Base-by-base conservation (phyloP, 306 rosid species). In the Citrullus amarus region DNA sequence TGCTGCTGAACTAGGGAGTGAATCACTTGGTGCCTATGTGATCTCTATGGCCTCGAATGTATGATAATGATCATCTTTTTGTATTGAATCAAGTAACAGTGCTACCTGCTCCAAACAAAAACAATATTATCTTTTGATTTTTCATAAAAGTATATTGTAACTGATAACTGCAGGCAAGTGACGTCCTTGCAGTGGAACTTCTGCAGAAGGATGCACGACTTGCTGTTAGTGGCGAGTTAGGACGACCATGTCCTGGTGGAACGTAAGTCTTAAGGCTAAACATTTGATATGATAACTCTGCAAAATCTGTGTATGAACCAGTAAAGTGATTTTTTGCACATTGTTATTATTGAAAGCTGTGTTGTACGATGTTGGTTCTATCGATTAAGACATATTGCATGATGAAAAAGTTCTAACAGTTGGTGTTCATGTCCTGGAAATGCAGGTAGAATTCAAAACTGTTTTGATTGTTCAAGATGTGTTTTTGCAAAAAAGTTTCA, bases 41-140 rank as follows among this genome's bases (percentile, higher is more conserved):
- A 94, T 94, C 78, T 94, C 98, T 48, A 94, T 94, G 98, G 98
- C 98, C 48, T 89, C 98, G 61, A 87, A 86, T 76, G 97, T 94
- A 89, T 71, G 90, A 63, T 56, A 46, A 17, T 71, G 77, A 34
- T 44, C 28, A 11, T 9, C 10, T 44, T 44, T 44, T 11, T 9
- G 10, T 25, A 46, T 8, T 22, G 22, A 14, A 71, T 50, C 39
- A 25, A 48, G 15, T 14, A 22, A 1, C 32, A 71, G 12, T 48
- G 36, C 38, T 22, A 54, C 56, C 48, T 82, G 25, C 81, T 67
- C 75, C 73, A 17, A 61, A 70, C 11, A 34, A 38, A 76, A 55
- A 8, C 50, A 76, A 34, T 57, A n/a, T 20, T 76, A 76, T 34
- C 20, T 34, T 56, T 13, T 53, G 32, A 76, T 25, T 76, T 36